Base-by-base conservation (phyloP, 805 yeast species). In the Candida sphagnicola region DNA sequence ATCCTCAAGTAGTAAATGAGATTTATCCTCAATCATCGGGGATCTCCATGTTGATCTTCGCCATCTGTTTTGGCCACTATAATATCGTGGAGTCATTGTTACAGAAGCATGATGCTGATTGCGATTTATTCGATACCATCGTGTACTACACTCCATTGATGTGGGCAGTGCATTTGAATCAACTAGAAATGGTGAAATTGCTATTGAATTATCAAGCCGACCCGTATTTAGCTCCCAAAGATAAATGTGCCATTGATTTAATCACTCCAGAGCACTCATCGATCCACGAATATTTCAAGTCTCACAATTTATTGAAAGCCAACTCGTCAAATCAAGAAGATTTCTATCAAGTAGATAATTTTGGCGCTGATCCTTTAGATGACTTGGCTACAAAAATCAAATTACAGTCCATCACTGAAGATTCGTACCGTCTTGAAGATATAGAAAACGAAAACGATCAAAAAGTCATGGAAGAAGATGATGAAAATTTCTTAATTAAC, bases 91-190 rank as follows among this genome's bases (percentile, higher is more conserved):
- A 80, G 31, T 40, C 53, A 12, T 51, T 79, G 1, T 54, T 81
- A 15, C 47, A 66, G 16, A 57, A 60, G 18, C 62, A 69, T 31
- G 50, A 57, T 11, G 75, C 67, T 4, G 78, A 77, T 48, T 69
- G 76, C 5, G 80, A 80, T 48, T 47, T 62, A 26, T 50, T 58
- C 6, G 90, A 82, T 48, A 61, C 68, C 2, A 39, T 76, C 16
- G 54, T 75, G 17, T 69, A 75, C 2, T 80, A 77, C 57, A 74
- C 87, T 0, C 87, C 96, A 8, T 58, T 85, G 32, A 86, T 85
- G 93, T 87, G 95, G 95, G 90, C 95, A 0, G 77, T 86, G 3
- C 74, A 80, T 48, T 69, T 81, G 47, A 74, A 78, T 38, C 76
- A 77, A 38, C 57, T 74, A 42, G 69, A 72, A 10, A 69, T 82